A percentile compares a stretch with the other conserved stretches of the same genome.
Conservation (phyloP, 371 early-diverging fungal species). For the Dentiscutata heterogama region DNA sequence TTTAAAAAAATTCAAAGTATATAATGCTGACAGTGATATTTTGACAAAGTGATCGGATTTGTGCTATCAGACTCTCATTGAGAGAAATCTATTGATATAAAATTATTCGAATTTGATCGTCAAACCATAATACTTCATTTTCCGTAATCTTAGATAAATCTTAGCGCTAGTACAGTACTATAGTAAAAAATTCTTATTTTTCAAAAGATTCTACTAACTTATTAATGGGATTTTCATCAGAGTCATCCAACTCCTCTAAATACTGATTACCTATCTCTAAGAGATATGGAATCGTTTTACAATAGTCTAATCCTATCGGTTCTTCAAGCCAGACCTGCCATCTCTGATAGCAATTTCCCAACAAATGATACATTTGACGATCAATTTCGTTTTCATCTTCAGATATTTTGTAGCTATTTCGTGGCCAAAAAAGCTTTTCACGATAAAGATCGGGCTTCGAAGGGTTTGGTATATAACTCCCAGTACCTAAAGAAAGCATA, state of each 20-base stretch:
- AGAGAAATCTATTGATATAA: no score
- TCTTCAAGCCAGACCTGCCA: conserved; percentile 12
- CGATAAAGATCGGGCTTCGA: neutral
- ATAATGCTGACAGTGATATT: no score
- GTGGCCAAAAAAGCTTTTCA: neutral
- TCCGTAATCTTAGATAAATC: no score
- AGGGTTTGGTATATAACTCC: no score
- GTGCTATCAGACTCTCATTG: no score
- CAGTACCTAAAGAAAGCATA: no score
- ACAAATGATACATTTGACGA: neutral
- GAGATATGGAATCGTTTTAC: neutral
- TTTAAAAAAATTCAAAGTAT: no score
- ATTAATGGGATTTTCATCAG: neutral
- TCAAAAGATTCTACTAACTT: conserved; percentile 1
- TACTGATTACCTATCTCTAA: neutral
- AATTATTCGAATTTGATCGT: no score
- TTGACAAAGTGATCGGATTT: no score
- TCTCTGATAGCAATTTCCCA: neutral
- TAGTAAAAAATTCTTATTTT: no score
- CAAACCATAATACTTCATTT: no score
- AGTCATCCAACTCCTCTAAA: neutral
- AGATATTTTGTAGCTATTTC: neutral
- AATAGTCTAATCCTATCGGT: neutral
- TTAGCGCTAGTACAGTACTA: no score
- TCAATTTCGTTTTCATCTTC: neutral